These are phyloP conservation scores for Trifolium repens DNA, from an alignment of 306 rosid genomes.

Conservation along the genomic window DNA sequence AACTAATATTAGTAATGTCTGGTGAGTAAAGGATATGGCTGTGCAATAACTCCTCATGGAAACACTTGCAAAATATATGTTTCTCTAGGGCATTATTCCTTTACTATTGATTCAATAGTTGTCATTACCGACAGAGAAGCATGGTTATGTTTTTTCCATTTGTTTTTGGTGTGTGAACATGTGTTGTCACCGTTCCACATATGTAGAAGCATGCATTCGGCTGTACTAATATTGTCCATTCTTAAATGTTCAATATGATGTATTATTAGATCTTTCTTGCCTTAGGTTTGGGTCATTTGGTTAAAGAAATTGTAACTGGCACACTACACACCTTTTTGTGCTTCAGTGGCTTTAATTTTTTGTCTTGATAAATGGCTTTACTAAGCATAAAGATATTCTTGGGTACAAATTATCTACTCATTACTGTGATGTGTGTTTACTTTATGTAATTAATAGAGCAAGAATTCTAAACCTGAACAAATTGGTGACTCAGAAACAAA, in stretches of 20 bases:
- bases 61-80: too few relatives aligned
- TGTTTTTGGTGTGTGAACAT: too few relatives aligned
- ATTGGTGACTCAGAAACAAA: conserved; percentile 59
- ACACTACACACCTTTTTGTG: conserved; percentile 20
- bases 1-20: too few relatives aligned
- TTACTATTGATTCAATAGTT: too few relatives aligned
- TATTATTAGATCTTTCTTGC: background rate
- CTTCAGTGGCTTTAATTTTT: too few relatives aligned
- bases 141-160: too few relatives aligned
- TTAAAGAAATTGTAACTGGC: conserved; percentile 1
- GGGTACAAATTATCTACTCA: background rate
- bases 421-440: conserved; percentile 13
- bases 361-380: too few relatives aligned
- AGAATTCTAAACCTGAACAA: conserved; percentile 42
- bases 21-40: too few relatives aligned
- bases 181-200: background rate
- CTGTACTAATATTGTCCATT: conserved; percentile 4
- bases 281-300: conserved; percentile 13
- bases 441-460: conserved; percentile 42
- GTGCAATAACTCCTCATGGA: too few relatives aligned
- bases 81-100: too few relatives aligned
- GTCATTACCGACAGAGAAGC: too few relatives aligned
- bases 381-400: conserved; percentile 1
- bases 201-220: background rate
- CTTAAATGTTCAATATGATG: background rate